Conservation (phyloP, 164 flowering plant genomes). For the Liquidambar formosana region DNA sequence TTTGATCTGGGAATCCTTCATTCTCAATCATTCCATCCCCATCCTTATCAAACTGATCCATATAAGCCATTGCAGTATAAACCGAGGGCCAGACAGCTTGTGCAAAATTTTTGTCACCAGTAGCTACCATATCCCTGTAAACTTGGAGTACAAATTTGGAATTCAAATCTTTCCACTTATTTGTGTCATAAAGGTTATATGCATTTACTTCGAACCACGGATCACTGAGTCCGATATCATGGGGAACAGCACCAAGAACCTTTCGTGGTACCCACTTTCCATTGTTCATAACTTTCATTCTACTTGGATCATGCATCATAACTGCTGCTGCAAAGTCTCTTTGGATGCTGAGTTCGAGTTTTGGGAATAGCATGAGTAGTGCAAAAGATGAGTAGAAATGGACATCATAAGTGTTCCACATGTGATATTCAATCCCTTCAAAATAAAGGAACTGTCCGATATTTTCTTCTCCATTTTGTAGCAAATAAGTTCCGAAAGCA, state of each 20-base stretch:
- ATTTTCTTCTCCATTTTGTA: constrained; percentile 71
- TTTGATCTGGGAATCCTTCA: constrained; percentile 97
- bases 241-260: constrained; percentile 95
- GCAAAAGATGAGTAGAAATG: constrained; percentile 94
- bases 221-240: constrained; percentile 78
- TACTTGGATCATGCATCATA: constrained; percentile 77
- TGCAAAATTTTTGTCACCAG: constrained; percentile 76
- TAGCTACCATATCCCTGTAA: constrained; percentile 79
- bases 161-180: constrained; percentile 92
- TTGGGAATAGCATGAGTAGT: constrained; percentile 70
- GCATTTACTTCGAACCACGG: constrained; percentile 97
- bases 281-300: constrained; percentile 48
- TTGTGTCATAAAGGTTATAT: constrained; percentile 69
- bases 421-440: constrained; percentile 85
- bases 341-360: constrained; percentile 86
- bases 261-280: constrained; percentile 75
- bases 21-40: constrained; percentile 93
- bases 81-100: constrained; percentile 90
- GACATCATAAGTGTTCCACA: constrained; percentile 98
- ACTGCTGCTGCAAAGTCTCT: constrained; percentile 95
- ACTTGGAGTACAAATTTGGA: constrained; percentile 93
- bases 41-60: constrained; percentile 90
- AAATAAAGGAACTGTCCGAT: constrained; percentile 81
- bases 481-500: constrained; percentile 69
- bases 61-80: constrained; percentile 84